Percentiles rank a stretch among this genome's conserved stretches.
Evolutionary conservation across 2,329 filamentous ascomycete species (phyloP).

Genomic region (Neoascochyta sp.): DNA sequence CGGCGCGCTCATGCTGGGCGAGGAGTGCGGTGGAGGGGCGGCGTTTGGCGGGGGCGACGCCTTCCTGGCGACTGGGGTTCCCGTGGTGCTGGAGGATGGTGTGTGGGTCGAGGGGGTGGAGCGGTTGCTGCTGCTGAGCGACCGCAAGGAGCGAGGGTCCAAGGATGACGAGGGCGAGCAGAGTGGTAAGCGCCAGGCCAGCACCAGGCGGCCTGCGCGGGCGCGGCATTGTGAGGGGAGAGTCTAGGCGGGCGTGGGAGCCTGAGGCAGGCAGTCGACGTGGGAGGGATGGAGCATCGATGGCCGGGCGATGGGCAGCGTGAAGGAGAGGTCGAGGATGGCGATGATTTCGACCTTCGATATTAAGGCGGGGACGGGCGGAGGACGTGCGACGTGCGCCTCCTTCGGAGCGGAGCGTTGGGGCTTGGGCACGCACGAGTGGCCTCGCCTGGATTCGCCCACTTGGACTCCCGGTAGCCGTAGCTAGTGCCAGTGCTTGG

Average conservation of each 20-base stretch:
- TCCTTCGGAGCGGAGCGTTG: slow-evolving; percentile 7
- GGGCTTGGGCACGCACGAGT: slow-evolving; percentile 18
- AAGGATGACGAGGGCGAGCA: slow-evolving; percentile 36
- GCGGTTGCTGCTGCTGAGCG: slow-evolving; percentile 43
- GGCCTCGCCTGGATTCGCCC: too few relatives aligned
- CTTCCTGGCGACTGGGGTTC: slow-evolving; percentile 15
- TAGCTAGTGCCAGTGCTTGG: too few relatives aligned
- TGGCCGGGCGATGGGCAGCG: slow-evolving; percentile 10
- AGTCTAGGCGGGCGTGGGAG: slow-evolving; percentile 19
- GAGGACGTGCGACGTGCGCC: slow-evolving; percentile 10
- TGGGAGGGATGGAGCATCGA: slow-evolving; percentile 34
- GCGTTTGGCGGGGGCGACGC: slow-evolving; percentile 17
- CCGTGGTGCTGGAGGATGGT: slow-evolving; percentile 15
- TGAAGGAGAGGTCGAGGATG: slow-evolving; percentile 6
- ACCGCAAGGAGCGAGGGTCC: slow-evolving; percentile 35
- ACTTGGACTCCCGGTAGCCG: too few relatives aligned
- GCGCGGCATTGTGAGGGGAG: slow-evolving; percentile 33
- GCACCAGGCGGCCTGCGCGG: slow-evolving; percentile 40
- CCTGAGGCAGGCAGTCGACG: slow-evolving; percentile 28
- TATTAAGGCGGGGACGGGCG: slow-evolving; percentile 11
- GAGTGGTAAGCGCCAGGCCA: slow-evolving; percentile 33
- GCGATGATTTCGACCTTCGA: slow-evolving; percentile 14
- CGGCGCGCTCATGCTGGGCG: slow-evolving; percentile 77
- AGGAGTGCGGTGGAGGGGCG: slow-evolving; percentile 25
- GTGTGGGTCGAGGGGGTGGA: slow-evolving; percentile 18